These are phyloP conservation scores for Coprinopsis marcescibilis DNA, from an alignment of 768 basidiomycete species.

Conservation along the genomic window DNA sequence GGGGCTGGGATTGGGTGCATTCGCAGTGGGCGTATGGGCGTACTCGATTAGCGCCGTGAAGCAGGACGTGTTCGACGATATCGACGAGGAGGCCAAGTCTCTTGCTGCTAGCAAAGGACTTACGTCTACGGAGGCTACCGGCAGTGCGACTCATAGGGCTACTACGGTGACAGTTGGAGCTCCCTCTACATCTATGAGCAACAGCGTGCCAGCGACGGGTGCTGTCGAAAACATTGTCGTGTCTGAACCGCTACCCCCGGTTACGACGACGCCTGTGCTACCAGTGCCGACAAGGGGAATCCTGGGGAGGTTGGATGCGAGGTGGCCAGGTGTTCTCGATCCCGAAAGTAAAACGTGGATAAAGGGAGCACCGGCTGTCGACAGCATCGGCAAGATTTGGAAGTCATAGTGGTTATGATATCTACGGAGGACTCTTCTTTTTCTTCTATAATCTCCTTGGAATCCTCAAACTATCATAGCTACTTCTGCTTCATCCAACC, in stretches of 20 bases:
- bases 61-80: slow-evolving; percentile 87
- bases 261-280: slow-evolving; percentile 2
- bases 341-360: slow-evolving; percentile 59
- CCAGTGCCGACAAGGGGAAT: slow-evolving; percentile 31
- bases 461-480: no score
- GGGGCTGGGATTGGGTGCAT: slow-evolving; percentile 63
- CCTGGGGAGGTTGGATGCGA: slow-evolving; percentile 36
- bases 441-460: no score
- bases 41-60: slow-evolving; percentile 94
- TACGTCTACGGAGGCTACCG: no score
- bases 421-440: no score
- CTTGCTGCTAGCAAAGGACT: slow-evolving; percentile 23
- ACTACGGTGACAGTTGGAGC: slow-evolving; percentile 1
- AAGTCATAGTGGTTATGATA: no score
- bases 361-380: slow-evolving; percentile 69
- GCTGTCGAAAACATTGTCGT: slow-evolving; percentile 5
- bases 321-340: slow-evolving; percentile 50
- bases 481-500: no score
- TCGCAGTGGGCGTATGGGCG: slow-evolving; percentile 78
- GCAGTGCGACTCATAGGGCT: no score
- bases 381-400: slow-evolving; percentile 34
- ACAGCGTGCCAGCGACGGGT: background rate
- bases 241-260: background rate
- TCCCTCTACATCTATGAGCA: slow-evolving; percentile 1
- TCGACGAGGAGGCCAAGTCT: slow-evolving; percentile 70